Conservation (phyloP, 768 basidiomycete genomes). For the Mrakia blollopis region DNA sequence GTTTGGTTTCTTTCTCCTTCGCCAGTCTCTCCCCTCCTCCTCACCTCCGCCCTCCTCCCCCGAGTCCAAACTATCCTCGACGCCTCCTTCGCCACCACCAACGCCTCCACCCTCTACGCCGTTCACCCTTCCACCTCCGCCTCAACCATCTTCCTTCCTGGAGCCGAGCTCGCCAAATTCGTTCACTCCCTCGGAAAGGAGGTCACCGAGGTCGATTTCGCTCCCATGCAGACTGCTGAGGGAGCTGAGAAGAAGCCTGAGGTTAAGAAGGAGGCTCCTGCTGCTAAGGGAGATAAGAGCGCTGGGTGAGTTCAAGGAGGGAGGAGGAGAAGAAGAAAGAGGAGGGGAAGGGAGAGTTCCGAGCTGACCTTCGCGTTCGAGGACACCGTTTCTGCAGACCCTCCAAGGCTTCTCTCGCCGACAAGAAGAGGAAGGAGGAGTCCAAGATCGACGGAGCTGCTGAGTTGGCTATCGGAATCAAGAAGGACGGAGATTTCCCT, state of each 20-base stretch:
- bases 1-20: background rate
- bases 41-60: slow-evolving; percentile 62
- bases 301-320: background rate
- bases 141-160: slow-evolving; percentile 71
- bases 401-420: slow-evolving; percentile 33
- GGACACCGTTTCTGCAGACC: slow-evolving; percentile 24
- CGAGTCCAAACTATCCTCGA: slow-evolving; percentile 69
- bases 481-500: slow-evolving; percentile 92
- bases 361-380: background rate
- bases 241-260: slow-evolving; percentile 27
- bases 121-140: slow-evolving; percentile 66
- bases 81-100: slow-evolving; percentile 56
- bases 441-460: slow-evolving; percentile 76
- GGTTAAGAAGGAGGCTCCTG: slow-evolving; percentile 18
- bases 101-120: slow-evolving; percentile 61
- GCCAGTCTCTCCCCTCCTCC: slow-evolving; percentile 73
- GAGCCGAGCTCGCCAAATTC: slow-evolving; percentile 67
- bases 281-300: background rate
- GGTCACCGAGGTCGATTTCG: slow-evolving; percentile 69
- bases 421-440: slow-evolving; percentile 38
- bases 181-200: slow-evolving; percentile 63
- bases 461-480: slow-evolving; percentile 87
- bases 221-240: slow-evolving; percentile 50
- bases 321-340: background rate
- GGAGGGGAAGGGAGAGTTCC: background rate